Evolutionary conservation across 2,329 filamentous ascomycete species (phyloP), one percentile per base, ranked within the genome.

Genomic region (Microsporum ferrugineum): DNA sequence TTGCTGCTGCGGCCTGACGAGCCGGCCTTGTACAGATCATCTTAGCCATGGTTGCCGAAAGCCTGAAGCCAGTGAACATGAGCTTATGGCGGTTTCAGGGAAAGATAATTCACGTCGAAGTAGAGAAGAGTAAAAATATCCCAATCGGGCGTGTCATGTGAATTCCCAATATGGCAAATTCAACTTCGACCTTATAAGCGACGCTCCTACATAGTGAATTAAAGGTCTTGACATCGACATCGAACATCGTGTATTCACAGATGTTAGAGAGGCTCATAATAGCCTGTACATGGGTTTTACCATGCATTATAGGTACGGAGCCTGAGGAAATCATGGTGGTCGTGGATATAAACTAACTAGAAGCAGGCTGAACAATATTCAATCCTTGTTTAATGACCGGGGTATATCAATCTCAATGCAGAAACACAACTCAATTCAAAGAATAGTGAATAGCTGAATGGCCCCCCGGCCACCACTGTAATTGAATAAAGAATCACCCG

Each of bases 111-210:
- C 43, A 17, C n/a, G 43, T 27, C 23, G 49, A 53, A 12, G 45
- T 3, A 27, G 17, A 45, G 38, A 34, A 43, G 29, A 47, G 36
- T 8, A 41, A 33, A 10, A 10, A 59, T 47, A 23, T 34, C 57
- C 57, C 57, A 47, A 59, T 59, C 17, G 38, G 57, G 57, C 27
- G 47, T 47, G 57, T 59, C 57, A 59, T 59, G 57, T 59, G 57
- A 45, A 41, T 53, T 53, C 49, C 29, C 49, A 34, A 53, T 33
- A 33, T 27, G 49, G 49, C 8, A 53, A 53, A 53, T 53, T 34
- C 49, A 14, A 53, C 49, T n/a, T 53, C 49, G n/a, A 53, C 49
- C 14, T 31, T 27, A 17, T 12, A 53, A 53, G 33, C n/a, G 27
- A 29, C 10, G 6, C 12, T n/a, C 27, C 4, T 34, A 34, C 27